A percentile compares a stretch with the other conserved stretches of the same genome.
These are phyloP conservation scores for Cordia subcordata DNA, from an alignment of 257 asterid genomes.

Conservation along the genomic window DNA sequence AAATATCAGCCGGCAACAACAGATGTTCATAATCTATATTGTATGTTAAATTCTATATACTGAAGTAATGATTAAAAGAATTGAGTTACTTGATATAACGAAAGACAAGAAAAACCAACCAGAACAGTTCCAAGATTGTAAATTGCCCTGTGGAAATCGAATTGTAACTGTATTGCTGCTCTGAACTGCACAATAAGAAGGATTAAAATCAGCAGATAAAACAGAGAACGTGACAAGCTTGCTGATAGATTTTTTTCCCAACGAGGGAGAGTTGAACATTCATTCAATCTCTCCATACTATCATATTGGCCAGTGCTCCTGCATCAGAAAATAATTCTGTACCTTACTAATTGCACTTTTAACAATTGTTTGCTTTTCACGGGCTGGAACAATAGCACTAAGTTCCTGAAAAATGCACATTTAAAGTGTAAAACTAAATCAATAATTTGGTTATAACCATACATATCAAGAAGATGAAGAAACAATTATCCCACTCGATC, in stretches of 20 bases:
- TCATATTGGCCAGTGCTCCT: not conserved
- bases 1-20: slow-evolving; percentile 18
- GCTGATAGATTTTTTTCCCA: not conserved
- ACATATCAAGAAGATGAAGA: not conserved
- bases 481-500: slow-evolving; percentile 1
- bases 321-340: slow-evolving; percentile 6
- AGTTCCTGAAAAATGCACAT: slow-evolving; percentile 71
- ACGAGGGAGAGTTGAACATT: too few relatives aligned
- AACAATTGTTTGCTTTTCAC: slow-evolving; percentile 89
- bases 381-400: slow-evolving; percentile 97
- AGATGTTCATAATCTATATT: slow-evolving; percentile 9
- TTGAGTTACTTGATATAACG: slow-evolving; percentile 10
- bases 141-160: slow-evolving; percentile 98
- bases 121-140: slow-evolving; percentile 99
- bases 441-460: slow-evolving; percentile 5
- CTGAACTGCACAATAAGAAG: slow-evolving; percentile 67
- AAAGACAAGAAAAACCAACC: slow-evolving; percentile 52
- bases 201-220: slow-evolving; percentile 11
- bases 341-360: slow-evolving; percentile 96
- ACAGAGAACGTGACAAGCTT: not conserved
- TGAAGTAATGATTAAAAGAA: not conserved
- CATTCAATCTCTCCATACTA: too few relatives aligned
- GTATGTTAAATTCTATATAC: not conserved
- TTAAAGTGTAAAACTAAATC: slow-evolving; percentile 6
- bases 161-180: slow-evolving; percentile 90